Base-by-base conservation (phyloP, 1,139 yeast species). In the Geotrichum bryndzae region DNA sequence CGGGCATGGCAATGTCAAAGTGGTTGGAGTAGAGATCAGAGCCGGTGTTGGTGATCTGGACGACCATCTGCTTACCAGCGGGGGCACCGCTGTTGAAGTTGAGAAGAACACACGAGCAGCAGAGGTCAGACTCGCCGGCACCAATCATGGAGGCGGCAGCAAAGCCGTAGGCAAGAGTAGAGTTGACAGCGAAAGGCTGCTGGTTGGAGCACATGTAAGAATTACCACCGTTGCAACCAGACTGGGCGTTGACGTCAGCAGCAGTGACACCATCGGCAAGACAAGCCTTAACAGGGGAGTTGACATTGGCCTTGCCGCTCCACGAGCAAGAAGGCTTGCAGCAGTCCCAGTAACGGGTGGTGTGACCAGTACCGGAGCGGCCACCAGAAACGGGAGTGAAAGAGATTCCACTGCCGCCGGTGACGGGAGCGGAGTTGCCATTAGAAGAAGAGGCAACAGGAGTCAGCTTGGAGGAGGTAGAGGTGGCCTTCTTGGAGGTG, bases 271-370 rank as follows among this genome's bases (percentile, higher is more conserved):
- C 67, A 48, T 58, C 61, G 25, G 64, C 57, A 15, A 50, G 56
- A 58, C 67, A 65, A 23, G 66, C 59, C 4, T 29, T 23, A n/a
- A 65, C 67, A 4, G 66, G 65, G 15, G 38, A 13, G n/a, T 57
- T 13, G 6, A 65, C 65, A 15, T 50, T 51, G 7, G 64, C 61
- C 31, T 65, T 64, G 13, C 66, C 67, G 55, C 48, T 23, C 67
- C 67, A 65, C 3, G 67, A 50, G 38, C 64, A 65, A 6, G 66
- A 60, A 38, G 67, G 67, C 41, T 63, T 60, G 60, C 67, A 65
- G 52, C 67, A 65, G 53, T 65, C 67, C 64, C 66, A 65, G 61
- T 64, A 65, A 33, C 67, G 55, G 3, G 67, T 65, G 22, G 67
- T 65, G 7, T n/a, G 23, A 50, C 64, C 67, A 23, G 58, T 54